Evolutionary conservation across 805 yeast genomes (phyloP).

Genomic region (Alloascoidea africana): DNA sequence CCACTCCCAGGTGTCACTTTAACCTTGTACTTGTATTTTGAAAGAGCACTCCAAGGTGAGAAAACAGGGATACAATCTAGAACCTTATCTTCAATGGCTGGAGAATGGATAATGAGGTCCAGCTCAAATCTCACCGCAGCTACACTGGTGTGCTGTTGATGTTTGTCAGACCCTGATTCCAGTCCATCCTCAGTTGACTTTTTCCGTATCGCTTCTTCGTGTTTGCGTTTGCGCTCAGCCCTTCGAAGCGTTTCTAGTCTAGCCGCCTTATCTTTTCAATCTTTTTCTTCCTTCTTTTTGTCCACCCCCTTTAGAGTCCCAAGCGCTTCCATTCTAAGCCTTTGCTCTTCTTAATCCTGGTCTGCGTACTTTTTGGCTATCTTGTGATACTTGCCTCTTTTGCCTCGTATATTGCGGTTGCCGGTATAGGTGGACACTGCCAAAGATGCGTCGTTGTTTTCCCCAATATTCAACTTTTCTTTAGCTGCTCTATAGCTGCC

Average conservation of each 20-base stretch:
- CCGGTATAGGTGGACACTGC: background rate
- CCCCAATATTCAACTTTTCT: slow-evolving; percentile 8
- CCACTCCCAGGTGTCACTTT: slow-evolving; percentile 68
- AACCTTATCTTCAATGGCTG: slow-evolving; percentile 30
- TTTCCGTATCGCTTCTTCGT: slow-evolving; percentile 20
- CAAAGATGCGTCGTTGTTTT: slow-evolving; percentile 6
- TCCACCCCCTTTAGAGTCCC: slow-evolving; percentile 62
- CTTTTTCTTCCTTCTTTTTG: slow-evolving; percentile 6
- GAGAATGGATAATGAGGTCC: slow-evolving; percentile 19
- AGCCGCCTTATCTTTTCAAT: slow-evolving; percentile 6
- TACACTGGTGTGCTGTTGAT: too few relatives aligned
- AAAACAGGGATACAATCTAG: slow-evolving; percentile 66
- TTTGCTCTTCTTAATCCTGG: slow-evolving; percentile 84
- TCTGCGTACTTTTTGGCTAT: slow-evolving; percentile 73
- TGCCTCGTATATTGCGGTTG: slow-evolving; percentile 49
- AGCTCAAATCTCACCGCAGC: slow-evolving; percentile 24
- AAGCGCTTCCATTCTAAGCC: slow-evolving; percentile 58
- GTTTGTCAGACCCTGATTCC: slow-evolving; percentile 26
- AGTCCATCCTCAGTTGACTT: slow-evolving; percentile 24
- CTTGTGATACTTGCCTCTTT: slow-evolving; percentile 70
- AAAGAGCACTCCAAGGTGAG: slow-evolving; percentile 83
- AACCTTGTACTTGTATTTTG: slow-evolving; percentile 63
- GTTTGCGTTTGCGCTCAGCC: slow-evolving; percentile 19
- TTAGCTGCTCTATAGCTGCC: slow-evolving; percentile 7
- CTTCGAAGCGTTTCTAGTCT: slow-evolving; percentile 19